Conservation (phyloP, 352 stramenopile genomes). For the Thalassiosira livingstoniorum region DNA sequence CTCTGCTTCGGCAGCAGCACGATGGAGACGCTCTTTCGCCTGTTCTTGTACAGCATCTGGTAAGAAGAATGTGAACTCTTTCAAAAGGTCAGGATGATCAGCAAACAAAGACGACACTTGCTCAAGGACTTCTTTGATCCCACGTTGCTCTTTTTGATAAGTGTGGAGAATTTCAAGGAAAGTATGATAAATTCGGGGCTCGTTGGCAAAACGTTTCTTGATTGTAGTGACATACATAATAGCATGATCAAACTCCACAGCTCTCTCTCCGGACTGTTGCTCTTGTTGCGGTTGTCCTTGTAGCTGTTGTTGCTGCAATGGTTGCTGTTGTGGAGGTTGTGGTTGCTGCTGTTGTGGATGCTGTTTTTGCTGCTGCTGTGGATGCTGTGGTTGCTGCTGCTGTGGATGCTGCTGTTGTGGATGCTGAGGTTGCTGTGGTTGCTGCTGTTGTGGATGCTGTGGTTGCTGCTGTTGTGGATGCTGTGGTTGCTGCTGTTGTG, state of each 20-base stretch:
- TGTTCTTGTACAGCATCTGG: slow-evolving; percentile 98
- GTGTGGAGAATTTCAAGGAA: slow-evolving; percentile 99
- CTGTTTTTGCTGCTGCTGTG: neutral
- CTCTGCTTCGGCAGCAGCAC: slow-evolving; percentile 94
- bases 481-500: neutral
- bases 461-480: slow-evolving; percentile 23
- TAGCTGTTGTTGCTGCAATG: slow-evolving; percentile 17
- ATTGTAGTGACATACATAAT: slow-evolving; percentile 99
- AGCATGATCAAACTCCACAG: slow-evolving; percentile 98
- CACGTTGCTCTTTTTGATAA: slow-evolving; percentile 99
- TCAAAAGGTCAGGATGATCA: slow-evolving; percentile 98
- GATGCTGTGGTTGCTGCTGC: neutral
- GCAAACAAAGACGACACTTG: slow-evolving; percentile 97
- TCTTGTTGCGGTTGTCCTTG: slow-evolving; percentile 16
- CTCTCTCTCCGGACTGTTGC: slow-evolving; percentile 7
- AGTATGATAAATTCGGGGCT: slow-evolving; percentile 97
- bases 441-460: slow-evolving; percentile 29
- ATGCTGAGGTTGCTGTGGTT: neutral
- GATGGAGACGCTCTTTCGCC: slow-evolving; percentile 93
- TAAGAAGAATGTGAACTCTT: slow-evolving; percentile 99
- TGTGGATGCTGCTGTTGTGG: neutral
- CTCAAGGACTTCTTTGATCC: slow-evolving; percentile 95
- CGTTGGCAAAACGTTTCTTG: slow-evolving; percentile 97
- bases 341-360: slow-evolving; percentile 31
- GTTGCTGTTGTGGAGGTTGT: slow-evolving; percentile 25